phyloP scores from a whole-genome alignment of 495 filamentous ascomycete species.

The Neurospora sp. region DNA sequence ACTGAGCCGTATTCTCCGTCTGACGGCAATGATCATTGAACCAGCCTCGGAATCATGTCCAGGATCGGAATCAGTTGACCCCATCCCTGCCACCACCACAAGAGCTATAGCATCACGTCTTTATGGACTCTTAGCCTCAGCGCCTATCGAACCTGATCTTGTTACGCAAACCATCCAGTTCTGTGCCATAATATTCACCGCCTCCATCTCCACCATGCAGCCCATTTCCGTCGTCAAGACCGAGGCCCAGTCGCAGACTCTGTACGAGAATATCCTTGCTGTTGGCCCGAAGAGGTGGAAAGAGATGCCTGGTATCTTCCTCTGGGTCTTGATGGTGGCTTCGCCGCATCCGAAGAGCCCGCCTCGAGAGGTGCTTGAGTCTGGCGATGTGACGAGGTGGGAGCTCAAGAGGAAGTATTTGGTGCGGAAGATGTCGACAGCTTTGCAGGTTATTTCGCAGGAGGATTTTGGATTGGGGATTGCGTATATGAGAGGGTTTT shows the following conservation, averaged over 20 bases:
- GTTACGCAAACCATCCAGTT: conserved; percentile 2
- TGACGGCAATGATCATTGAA: conserved; percentile 11
- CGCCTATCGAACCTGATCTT: neutral
- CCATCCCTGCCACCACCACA: neutral
- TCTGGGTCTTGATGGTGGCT: conserved; percentile 17
- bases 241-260: neutral
- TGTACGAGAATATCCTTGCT: conserved; percentile 1
- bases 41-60: neutral
- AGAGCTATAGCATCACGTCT: neutral
- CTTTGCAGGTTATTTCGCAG: conserved; percentile 15
- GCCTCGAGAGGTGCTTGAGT: neutral
- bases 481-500: conserved; percentile 13
- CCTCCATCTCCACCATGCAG: neutral
- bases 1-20: conserved; percentile 9
- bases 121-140: neutral
- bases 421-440: conserved; percentile 14
- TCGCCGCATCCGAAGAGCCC: neutral
- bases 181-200: conserved; percentile 1
- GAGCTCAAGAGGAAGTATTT: conserved; percentile 10
- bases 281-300: conserved; percentile 8
- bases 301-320: conserved; percentile 13
- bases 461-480: conserved; percentile 15
- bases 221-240: conserved; percentile 3
- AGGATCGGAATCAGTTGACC: neutral
- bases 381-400: neutral